Evolutionary conservation across 2,329 filamentous ascomycete genomes (phyloP), one percentile per base, ranked within the genome.

Genomic region (Davidsoniella australis): DNA sequence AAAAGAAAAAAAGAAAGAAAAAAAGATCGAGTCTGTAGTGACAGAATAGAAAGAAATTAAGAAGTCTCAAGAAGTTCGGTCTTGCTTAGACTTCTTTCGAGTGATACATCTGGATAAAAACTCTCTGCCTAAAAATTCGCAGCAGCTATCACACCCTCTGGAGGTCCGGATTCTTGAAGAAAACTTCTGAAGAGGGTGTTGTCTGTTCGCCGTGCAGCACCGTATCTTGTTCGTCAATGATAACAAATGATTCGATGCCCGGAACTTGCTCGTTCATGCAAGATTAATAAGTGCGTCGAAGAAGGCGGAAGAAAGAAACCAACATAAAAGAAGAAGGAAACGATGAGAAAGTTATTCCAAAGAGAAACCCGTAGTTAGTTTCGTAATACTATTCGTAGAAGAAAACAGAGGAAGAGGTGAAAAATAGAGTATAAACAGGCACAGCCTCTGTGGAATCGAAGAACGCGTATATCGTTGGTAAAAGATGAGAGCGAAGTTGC

Each of bases 321-420:
- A 18, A n/a, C n/a, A 24, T 18, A 42, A 42, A 12, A 36, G 18
- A 49, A 42, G 20, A 46, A 40, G 38, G 29, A 47, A 47, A 50
- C 50, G 17, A 44, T 37, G 14, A 46, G 39, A 26, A 36, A 36
- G 29, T 23, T 26, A 24, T 20, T 6, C 17, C 2, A 12, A 48
- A 12, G 26, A 48, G 33, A 16, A 14, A 23, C 16, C 10, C 26
- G 33, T 39, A 38, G 23, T 41, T 41, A 12, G 12, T 23, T 23
- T 29, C 17, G 16, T 17, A 41, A 23, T 29, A 48, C 16, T n/a
- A 41, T n/a, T 40, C 23, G 16, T 40, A 16, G 46, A 41, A 40
- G 37, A 7, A 26, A 18, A 40, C 24, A 36, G 16, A 10, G 6
- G 38, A 43, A 41, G 37, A 20, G 47, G 7, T 29, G 41, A 26